Percentiles rank a stretch among this genome's conserved stretches.
phyloP scores from a whole-genome alignment of 352 stramenopile genomes.

The Globisporangium barbulae region DNA sequence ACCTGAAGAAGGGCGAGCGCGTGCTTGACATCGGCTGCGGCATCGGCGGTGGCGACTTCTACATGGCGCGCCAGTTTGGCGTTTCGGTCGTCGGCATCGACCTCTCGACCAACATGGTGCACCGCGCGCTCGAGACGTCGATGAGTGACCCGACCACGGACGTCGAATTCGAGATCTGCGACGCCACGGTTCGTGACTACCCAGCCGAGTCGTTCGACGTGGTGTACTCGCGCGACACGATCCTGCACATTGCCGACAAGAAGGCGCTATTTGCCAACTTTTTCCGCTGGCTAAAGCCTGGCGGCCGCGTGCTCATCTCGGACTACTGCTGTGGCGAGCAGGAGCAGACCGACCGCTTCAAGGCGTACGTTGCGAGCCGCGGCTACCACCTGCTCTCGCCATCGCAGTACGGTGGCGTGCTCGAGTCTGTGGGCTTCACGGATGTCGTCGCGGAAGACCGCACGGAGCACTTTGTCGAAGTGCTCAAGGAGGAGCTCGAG shows the following conservation, averaged over 20 bases:
- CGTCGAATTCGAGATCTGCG: conserved; percentile 71
- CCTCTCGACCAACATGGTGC: conserved; percentile 75
- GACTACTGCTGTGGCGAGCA: conserved; percentile 69
- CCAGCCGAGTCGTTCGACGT: conserved; percentile 61
- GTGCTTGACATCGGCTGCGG: conserved; percentile 90
- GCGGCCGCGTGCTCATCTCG: conserved; percentile 40
- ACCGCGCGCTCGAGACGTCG: conserved; percentile 61
- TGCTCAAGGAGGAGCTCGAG: conserved; percentile 60
- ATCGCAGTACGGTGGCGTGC: conserved; percentile 49
- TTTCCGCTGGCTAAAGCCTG: conserved; percentile 39
- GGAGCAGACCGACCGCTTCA: conserved; percentile 43
- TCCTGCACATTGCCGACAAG: conserved; percentile 45
- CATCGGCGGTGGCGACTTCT: conserved; percentile 88
- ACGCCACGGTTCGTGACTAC: conserved; percentile 58
- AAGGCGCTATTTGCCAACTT: conserved; percentile 37
- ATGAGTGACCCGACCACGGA: conserved; percentile 46
- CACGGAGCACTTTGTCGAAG: conserved; percentile 59
- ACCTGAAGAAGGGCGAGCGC: conserved; percentile 52
- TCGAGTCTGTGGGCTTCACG: conserved; percentile 50
- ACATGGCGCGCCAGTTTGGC: conserved; percentile 89
- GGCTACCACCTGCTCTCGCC: conserved; percentile 65
- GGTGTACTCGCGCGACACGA: conserved; percentile 47
- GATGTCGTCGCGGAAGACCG: conserved; percentile 59
- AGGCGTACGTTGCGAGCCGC: conserved; percentile 54
- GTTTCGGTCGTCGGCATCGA: conserved; percentile 73